Evolutionary conservation across 768 basidiomycete genomes (phyloP).

Genomic region (Tulasnella sp.): DNA sequence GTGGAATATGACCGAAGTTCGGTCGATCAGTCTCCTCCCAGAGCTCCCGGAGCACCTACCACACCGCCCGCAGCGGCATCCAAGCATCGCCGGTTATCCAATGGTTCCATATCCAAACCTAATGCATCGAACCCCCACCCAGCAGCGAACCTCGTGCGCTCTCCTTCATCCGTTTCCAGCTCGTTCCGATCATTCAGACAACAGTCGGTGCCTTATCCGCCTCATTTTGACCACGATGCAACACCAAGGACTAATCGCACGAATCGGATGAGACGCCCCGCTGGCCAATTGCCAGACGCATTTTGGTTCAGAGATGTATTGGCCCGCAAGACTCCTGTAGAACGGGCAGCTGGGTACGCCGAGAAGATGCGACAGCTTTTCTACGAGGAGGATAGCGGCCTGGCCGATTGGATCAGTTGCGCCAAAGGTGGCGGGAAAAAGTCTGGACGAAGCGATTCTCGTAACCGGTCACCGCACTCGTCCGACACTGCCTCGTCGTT

Average conservation of each 20-base stretch:
- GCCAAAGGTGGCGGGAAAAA: constrained; percentile 24
- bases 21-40: not conserved
- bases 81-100: not conserved
- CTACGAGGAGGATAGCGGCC: constrained; percentile 31
- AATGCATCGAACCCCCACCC: not conserved
- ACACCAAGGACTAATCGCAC: not conserved
- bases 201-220: not conserved
- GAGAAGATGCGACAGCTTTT: constrained; percentile 35
- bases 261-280: not conserved
- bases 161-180: not conserved
- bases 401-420: constrained; percentile 34
- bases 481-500: not conserved
- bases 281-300: constrained; percentile 28
- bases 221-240: not conserved
- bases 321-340: constrained; percentile 31
- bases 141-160: not conserved
- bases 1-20: not conserved
- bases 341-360: constrained; percentile 35
- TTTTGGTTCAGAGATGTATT: constrained; percentile 33
- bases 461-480: not conserved
- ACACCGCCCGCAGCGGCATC: not conserved
- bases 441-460: not conserved
- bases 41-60: not conserved
- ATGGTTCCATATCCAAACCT: not conserved
- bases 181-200: not conserved